Percentiles rank a stretch among this genome's conserved stretches.
Conservation (phyloP, 768 basidiomycete species). For the Suillus fuscotomentosus region DNA sequence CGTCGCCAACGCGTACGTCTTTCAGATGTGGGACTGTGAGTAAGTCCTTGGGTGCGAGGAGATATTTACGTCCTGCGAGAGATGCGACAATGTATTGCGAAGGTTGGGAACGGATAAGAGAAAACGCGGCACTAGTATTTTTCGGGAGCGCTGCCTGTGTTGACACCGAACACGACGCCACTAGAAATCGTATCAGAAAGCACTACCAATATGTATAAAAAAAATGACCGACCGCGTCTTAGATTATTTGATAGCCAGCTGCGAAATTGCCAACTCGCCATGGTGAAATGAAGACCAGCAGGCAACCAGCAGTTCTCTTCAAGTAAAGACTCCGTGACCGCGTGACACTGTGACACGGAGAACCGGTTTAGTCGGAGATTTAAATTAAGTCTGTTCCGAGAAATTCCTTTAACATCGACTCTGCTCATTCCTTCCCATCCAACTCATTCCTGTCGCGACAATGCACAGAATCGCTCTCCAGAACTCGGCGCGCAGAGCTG, state of each 20-base stretch:
- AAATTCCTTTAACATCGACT: constrained; percentile 28
- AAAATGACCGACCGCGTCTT: constrained; percentile 18
- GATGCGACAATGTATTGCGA: constrained; percentile 90
- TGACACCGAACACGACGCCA: constrained; percentile 28
- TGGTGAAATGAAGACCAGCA: constrained; percentile 1
- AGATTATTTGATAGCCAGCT: constrained; percentile 26
- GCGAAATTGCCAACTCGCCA: constrained; percentile 20
- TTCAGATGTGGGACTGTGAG: constrained; percentile 92
- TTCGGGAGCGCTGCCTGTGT: constrained; percentile 29
- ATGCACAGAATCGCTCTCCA: constrained; percentile 87
- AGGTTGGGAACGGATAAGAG: constrained; percentile 86
- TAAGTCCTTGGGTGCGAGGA: constrained; percentile 86
- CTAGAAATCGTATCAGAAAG: constrained; percentile 14
- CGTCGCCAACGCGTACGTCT: constrained; percentile 82
- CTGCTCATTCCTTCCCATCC: constrained; percentile 45
- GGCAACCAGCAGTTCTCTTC: background rate
- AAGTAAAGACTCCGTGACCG: constrained; percentile 8
- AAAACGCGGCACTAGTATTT: constrained; percentile 63
- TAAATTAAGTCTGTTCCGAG: constrained; percentile 33
- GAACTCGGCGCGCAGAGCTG: constrained; percentile 78
- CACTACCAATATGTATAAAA: background rate
- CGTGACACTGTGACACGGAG: constrained; percentile 10
- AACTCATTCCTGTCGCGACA: constrained; percentile 45
- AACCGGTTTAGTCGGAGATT: constrained; percentile 29
- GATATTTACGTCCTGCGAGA: constrained; percentile 83